phyloP scores from a whole-genome alignment of 2,329 filamentous ascomycete genomes.

The Tricladium varicosporioides region DNA sequence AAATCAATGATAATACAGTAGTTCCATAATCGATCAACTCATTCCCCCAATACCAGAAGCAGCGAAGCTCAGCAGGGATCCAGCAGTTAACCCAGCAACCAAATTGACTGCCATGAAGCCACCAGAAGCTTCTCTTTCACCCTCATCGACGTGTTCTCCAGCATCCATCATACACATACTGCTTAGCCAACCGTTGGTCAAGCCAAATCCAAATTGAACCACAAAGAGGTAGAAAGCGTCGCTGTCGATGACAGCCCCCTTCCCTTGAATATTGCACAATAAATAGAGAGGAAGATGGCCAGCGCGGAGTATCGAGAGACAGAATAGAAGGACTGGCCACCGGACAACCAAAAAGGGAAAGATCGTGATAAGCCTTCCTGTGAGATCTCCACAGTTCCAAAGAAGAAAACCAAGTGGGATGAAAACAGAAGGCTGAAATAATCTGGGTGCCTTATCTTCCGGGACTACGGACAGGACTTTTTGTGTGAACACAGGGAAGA shows the following conservation, averaged over 20 bases:
- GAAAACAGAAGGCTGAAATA: conserved; percentile 74
- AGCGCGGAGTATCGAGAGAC: conserved; percentile 61
- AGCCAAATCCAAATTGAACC: conserved; percentile 80
- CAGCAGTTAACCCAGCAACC: conserved; percentile 77
- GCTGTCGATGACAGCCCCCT: conserved; percentile 70
- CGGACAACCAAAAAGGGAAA: conserved; percentile 56
- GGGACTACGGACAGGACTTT: conserved; percentile 55
- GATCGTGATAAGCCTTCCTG: conserved; percentile 68
- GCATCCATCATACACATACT: conserved; percentile 91
- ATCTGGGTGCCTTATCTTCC: conserved; percentile 43
- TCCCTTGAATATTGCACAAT: conserved; percentile 81
- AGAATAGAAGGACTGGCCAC: conserved; percentile 66
- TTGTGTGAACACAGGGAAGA: conserved; percentile 88
- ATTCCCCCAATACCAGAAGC: conserved; percentile 34
- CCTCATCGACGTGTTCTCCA: conserved; percentile 73
- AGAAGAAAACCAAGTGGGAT: conserved; percentile 88
- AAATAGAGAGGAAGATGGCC: conserved; percentile 81
- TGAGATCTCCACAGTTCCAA: conserved; percentile 88
- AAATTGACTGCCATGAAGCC: conserved; percentile 92
- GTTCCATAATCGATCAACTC: too few relatives aligned
- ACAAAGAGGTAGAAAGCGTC: conserved; percentile 85
- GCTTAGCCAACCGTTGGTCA: conserved; percentile 84
- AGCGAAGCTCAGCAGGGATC: conserved; percentile 88
- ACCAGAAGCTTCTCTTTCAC: conserved; percentile 83
- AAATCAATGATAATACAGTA: too few relatives aligned